phyloP scores from a whole-genome alignment of 2,329 filamentous ascomycete species.

The Trichoderma simmonsii region DNA sequence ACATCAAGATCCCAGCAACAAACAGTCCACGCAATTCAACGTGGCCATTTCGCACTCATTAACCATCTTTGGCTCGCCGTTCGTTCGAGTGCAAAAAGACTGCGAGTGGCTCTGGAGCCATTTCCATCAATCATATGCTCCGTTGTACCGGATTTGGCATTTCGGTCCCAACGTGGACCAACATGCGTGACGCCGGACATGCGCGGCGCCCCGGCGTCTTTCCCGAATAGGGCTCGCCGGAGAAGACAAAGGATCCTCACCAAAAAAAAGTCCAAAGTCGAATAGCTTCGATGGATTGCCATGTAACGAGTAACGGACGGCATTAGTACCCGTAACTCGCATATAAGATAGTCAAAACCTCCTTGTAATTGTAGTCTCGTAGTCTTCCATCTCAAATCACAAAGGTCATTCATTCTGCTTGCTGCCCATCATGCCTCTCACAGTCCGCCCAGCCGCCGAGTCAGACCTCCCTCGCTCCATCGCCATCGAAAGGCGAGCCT shows the following conservation, averaged over 20 bases:
- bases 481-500: slow-evolving; percentile 39
- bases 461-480: slow-evolving; percentile 36
- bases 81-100: not conserved
- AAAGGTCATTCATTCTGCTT: not conserved
- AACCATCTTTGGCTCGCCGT: not conserved
- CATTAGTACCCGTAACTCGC: not conserved
- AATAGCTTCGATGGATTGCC: not conserved
- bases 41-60: not conserved
- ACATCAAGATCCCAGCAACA: not conserved
- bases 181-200: not conserved
- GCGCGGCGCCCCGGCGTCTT: not conserved
- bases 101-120: not conserved
- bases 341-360: not conserved
- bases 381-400: not conserved
- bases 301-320: not conserved
- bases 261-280: not conserved
- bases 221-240: not conserved
- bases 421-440: slow-evolving; percentile 35
- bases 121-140: not conserved
- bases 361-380: not conserved
- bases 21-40: not conserved
- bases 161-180: not conserved
- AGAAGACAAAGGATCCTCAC: not conserved
- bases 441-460: slow-evolving; percentile 33
- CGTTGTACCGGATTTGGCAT: not conserved